Base-by-base conservation (phyloP, 768 basidiomycete genomes). In the Cystofilobasidium macerans region DNA sequence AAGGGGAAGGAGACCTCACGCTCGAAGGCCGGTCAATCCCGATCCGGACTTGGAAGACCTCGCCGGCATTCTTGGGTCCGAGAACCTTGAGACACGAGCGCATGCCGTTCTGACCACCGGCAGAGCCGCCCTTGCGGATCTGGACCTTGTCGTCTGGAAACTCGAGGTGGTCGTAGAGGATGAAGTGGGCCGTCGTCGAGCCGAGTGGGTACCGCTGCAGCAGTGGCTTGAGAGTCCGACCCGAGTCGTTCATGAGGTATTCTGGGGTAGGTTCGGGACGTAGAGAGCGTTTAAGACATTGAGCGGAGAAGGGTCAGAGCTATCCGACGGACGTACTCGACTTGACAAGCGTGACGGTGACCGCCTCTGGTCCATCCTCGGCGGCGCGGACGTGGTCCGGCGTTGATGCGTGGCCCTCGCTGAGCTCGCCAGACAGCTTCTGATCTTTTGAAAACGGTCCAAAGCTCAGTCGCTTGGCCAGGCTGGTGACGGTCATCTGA, bases 271-370 rank as follows among this genome's bases (percentile, higher is more conserved):
- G 14, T 7, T 14, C 36, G 14, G 36, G 48, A 51, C 24, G 11
- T 51, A 51, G 24, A 4, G 48, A 8, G 7, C n/a, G n/a, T 4
- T 26, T 11, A 26, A 5, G 8, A 3, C 13, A 24, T n/a, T 13
- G 14, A 14, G 36, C 36, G 36, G 14, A 38, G 20, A 51, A 26
- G n/a, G 13, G 48, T 13, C 13, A 24, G 45, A 24, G 45, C 16
- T 48, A n/a, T n/a, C n/a, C n/a, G n/a, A n/a, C n/a, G 48, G n/a
- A 51, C 48, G n/a, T 51, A 51, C 48, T 51, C 24, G 48, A 51
- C 48, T 51, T 51, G 48, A 51, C 48, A 8, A 51, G 48, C n/a
- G 48, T 51, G 24, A 51, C 48, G 6, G 7, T 16, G 48, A 51
- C 48, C 24, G 7, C 9, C 4, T 51, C 24, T 7, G 7, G 7